Base-by-base conservation (phyloP, 2,329 filamentous ascomycete genomes). In the Lasiodiplodia gonubiensis region DNA sequence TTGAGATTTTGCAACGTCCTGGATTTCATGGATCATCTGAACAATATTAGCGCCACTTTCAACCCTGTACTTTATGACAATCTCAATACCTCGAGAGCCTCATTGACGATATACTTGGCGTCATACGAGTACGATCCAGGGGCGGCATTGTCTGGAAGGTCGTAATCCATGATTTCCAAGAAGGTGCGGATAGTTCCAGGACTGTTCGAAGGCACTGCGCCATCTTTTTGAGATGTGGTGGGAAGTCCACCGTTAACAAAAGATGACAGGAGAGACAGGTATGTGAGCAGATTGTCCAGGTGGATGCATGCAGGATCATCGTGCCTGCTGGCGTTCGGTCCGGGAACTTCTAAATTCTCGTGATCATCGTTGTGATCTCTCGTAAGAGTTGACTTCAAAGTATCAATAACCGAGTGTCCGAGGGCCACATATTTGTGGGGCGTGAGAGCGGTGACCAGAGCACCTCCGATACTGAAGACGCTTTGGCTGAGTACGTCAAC, bases 401-500 rank as follows among this genome's bases (percentile, higher is more conserved):
- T 42, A 11, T 42, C 42, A 10, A 61, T 12, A n/a, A 61, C 30
- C 2, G 57, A 35, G 8, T 61, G 57, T 11, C 57, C 57, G 23
- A 61, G 42, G 7, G 39, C 57, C 39, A 61, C 39, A 16, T 61
- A 61, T 49, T 61, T 61, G 57, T 48, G 23, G 27, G 57, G 57
- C 10, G 57, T 33, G 39, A 61, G 25, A 5, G 57, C 57, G 11
- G 57, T 61, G 25, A 61, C 57, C 25, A 61, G 27, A 61, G 57
- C 57, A 30, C 57, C 30, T 12, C 57, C 57, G 16, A 61, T 61
- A 14, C 23, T 49, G 37, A 61, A 33, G 25, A 61, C 57, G 12
- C 57, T 61, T 30, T 61, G 57, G 39, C 57, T 49, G 11, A 61
- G 57, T 7, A 42, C 57, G 5, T 61, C 57, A 6, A 61, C 57